Base-by-base conservation (phyloP, 306 rosid genomes). In the Prosopis cineraria region DNA sequence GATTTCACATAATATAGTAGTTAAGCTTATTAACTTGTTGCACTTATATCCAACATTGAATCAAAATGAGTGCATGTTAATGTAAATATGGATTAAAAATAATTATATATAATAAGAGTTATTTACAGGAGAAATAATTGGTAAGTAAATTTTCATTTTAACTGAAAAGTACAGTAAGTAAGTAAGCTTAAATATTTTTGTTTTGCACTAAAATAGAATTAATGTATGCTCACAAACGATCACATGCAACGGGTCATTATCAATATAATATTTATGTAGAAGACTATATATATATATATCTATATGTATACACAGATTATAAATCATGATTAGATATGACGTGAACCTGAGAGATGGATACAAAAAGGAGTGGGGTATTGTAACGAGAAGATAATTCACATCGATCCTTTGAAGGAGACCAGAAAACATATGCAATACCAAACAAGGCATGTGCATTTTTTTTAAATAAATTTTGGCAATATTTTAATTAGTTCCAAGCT, bases 321-420 rank as follows among this genome's bases (percentile, higher is more conserved):
- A 72, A 67, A 78, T 68, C 50, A 29, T 78, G 36, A 80, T n/a
- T n/a, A 76, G 74, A 87, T 53, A 83, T 27, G 65, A 58, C 14
- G 16, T 78, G 82, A 72, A 75, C 24, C 19, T 25, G 53, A 16
- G 34, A 68, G 58, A 75, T 64, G 31, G 73, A 78, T 34, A 70
- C 85, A 74, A 81, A 74, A 74, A 70, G 73, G 77, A 70, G 65
- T 78, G 48, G 50, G 73, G 66, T 36, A 64, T 63, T 39, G 73
- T 30, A 64, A 74, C 45, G 47, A 34, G 59, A 52, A 52, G 29
- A n/a, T 27, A 52, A 52, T 20, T n/a, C 59, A 52, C 27, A 52
- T 52, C 59, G 6, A 45, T 45, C 53, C 20, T 20, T 52, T 1
- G 25, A 50, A 50, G 10, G 11, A n/a, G n/a, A 50, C 58, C 4